A percentile compares a stretch with the other conserved stretches of the same genome.
phyloP scores from a whole-genome alignment of 164 flowering plant species.

The Nymphaea thermarum region DNA sequence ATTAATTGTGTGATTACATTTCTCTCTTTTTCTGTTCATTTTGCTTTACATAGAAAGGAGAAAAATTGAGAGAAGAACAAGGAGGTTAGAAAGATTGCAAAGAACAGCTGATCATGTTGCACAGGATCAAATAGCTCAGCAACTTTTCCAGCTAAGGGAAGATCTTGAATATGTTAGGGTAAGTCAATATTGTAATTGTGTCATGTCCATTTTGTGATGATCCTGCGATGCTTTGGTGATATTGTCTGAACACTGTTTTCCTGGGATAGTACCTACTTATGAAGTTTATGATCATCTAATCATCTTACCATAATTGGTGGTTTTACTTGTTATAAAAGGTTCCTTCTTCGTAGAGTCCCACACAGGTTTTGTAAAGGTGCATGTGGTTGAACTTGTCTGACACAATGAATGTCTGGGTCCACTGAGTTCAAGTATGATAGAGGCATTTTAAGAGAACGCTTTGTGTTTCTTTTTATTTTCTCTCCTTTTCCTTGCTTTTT shows the following conservation, averaged over 20 bases:
- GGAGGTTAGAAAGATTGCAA: slow-evolving; percentile 77
- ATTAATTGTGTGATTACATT: too few species aligned
- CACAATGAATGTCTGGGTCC: too few species aligned
- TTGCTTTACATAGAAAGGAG: slow-evolving; percentile 58
- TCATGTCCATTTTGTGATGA: neutral
- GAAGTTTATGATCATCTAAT: neutral
- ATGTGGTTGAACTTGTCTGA: too few species aligned
- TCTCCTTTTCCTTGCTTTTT: too few species aligned
- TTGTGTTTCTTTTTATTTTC: too few species aligned
- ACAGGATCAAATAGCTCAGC: slow-evolving; percentile 48
- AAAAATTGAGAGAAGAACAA: slow-evolving; percentile 80
- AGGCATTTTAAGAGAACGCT: too few species aligned
- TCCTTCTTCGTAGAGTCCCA: neutral
- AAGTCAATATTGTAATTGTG: slow-evolving; percentile 2
- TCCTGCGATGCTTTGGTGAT: neutral
- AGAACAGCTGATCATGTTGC: slow-evolving; percentile 51
- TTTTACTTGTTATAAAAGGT: neutral
- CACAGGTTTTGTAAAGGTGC: too few species aligned
- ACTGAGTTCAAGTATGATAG: too few species aligned
- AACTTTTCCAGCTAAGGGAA: slow-evolving; percentile 68
- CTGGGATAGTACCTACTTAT: too few species aligned
- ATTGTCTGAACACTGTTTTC: too few species aligned
- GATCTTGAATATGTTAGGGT: slow-evolving; percentile 98
- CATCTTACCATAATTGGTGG: neutral
- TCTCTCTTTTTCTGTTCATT: neutral